Conservation (phyloP, 129 eudicot genomes). For the carrot (Daucus carota) region DH1_v3.0 NC_030381.2:37930501-37931000, state of each 20-base stretch:
- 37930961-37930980: slow-evolving; percentile 23
- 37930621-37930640: neutral
- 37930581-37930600: too few species aligned
- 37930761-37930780: neutral
- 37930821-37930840: neutral
- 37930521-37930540: too few species aligned
- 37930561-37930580: too few species aligned
- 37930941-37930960: slow-evolving; percentile 38
- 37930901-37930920: slow-evolving; percentile 51
- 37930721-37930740: neutral
- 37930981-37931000: slow-evolving; percentile 38
- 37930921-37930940: slow-evolving; percentile 53
- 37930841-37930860: neutral
- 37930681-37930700: neutral
- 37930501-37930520: too few species aligned
- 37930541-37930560: too few species aligned
- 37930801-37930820: neutral
- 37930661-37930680: neutral
- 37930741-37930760: neutral
- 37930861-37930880: neutral
- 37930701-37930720: neutral
- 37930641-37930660: neutral
- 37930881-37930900: slow-evolving; percentile 26
- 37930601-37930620: too few species aligned
- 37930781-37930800: neutral